Evolutionary conservation across 441 rosid species (phyloP).

Genomic region (Viola pubescens): DNA sequence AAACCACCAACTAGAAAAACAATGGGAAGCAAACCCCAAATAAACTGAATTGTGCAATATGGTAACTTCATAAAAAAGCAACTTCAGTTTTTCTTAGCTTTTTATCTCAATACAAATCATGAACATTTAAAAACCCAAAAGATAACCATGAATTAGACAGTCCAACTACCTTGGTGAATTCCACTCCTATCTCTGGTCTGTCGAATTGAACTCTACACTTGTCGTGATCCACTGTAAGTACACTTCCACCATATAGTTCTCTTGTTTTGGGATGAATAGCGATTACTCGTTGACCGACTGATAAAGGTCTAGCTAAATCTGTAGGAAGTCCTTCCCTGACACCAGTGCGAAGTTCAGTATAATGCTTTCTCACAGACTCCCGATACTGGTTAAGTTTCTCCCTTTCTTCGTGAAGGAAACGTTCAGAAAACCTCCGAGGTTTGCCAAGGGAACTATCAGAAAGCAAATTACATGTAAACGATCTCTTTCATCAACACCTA

Average conservation of each 20-base stretch:
- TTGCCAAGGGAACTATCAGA: conserved; percentile 86
- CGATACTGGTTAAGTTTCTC: conserved; percentile 79
- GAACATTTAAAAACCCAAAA: conserved; percentile 7
- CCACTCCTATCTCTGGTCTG: conserved; percentile 73
- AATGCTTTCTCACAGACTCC: conserved; percentile 85
- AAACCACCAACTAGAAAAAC: too few relatives aligned
- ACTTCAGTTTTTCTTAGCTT: too few relatives aligned
- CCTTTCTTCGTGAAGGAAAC: conserved; percentile 71
- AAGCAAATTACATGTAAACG: conserved; percentile 12
- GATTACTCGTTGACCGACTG: conserved; percentile 84
- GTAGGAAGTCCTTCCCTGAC: conserved; percentile 82
- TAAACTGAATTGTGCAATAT: too few relatives aligned
- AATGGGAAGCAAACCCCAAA: too few relatives aligned
- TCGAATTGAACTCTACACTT: conserved; percentile 88
- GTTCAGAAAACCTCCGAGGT: conserved; percentile 93
- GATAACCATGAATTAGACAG: background rate
- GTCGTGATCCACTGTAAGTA: conserved; percentile 82
- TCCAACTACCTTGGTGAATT: conserved; percentile 66
- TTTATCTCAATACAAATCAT: background rate
- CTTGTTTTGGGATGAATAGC: conserved; percentile 91
- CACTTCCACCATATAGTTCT: conserved; percentile 83
- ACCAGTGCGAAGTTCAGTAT: conserved; percentile 70
- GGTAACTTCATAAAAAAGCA: background rate
- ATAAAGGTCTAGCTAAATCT: conserved; percentile 89
- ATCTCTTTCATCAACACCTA: conserved; percentile 6